phyloP scores from a whole-genome alignment of 129 eudicot species.

The Kitagawia praeruptora region DNA sequence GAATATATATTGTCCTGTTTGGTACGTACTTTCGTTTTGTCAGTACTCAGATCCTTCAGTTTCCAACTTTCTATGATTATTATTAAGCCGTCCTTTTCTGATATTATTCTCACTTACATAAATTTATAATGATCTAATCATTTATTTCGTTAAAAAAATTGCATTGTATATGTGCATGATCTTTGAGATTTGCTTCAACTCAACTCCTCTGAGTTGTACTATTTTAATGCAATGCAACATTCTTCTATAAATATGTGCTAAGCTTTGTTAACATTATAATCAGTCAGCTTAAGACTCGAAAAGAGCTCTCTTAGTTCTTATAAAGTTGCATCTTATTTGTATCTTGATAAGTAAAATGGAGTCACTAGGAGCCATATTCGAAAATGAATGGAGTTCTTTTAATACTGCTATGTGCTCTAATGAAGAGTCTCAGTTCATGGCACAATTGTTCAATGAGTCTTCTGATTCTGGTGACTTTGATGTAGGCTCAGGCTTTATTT shows the following conservation, averaged over 20 bases:
- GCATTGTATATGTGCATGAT: not conserved
- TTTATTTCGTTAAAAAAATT: not conserved
- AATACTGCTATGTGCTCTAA: slow-evolving; percentile 23
- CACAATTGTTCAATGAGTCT: slow-evolving; percentile 43
- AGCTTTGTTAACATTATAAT: slow-evolving; percentile 10
- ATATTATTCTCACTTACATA: slow-evolving; percentile 2
- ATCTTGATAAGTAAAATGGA: slow-evolving; percentile 40
- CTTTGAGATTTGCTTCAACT: not conserved
- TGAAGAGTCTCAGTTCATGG: slow-evolving; percentile 76
- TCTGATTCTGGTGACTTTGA: slow-evolving; percentile 1
- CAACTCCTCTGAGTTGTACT: slow-evolving; percentile 19
- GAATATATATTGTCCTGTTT: slow-evolving; percentile 11
- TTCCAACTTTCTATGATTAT: not conserved
- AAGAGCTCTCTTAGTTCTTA: not conserved
- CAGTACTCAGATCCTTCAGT: not conserved
- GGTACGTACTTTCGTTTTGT: not conserved
- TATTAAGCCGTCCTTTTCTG: slow-evolving; percentile 1
- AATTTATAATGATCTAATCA: not conserved
- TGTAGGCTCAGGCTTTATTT: slow-evolving; percentile 9
- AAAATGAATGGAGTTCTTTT: slow-evolving; percentile 53
- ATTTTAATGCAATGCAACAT: slow-evolving; percentile 10
- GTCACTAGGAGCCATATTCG: slow-evolving; percentile 31
- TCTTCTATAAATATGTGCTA: slow-evolving; percentile 32
- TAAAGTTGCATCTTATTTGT: slow-evolving; percentile 4
- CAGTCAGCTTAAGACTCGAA: not conserved